phyloP scores from a whole-genome alignment of 2,329 filamentous ascomycete genomes.

The Conoideocrella luteorostrata region DNA sequence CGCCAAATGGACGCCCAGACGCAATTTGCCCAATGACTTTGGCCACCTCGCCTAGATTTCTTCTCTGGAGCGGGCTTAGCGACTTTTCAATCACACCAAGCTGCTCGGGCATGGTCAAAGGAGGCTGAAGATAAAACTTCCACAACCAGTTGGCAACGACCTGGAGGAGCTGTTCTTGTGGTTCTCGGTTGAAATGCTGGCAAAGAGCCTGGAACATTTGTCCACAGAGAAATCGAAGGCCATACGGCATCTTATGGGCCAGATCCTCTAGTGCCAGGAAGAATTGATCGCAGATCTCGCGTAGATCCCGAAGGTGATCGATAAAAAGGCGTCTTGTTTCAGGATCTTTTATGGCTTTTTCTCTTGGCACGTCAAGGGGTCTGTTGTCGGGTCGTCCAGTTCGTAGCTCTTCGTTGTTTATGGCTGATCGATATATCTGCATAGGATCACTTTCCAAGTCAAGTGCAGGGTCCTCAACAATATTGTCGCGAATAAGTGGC shows the following conservation, averaged over 20 bases:
- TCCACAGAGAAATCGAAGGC: constrained; percentile 78
- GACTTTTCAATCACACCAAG: constrained; percentile 88
- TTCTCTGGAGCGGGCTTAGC: constrained; percentile 84
- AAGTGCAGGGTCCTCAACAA: constrained; percentile 83
- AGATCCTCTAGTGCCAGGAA: constrained; percentile 76
- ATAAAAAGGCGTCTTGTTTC: constrained; percentile 93
- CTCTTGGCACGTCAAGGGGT: constrained; percentile 77
- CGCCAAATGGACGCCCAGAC: constrained; percentile 82
- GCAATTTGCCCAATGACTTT: constrained; percentile 89
- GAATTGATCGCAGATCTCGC: constrained; percentile 91
- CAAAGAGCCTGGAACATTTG: constrained; percentile 77
- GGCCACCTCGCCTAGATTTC: constrained; percentile 82
- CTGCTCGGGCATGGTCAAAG: constrained; percentile 82
- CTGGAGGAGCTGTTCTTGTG: constrained; percentile 71
- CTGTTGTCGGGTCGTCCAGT: constrained; percentile 79
- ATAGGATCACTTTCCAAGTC: constrained; percentile 96
- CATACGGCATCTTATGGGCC: constrained; percentile 84
- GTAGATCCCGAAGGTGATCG: constrained; percentile 84
- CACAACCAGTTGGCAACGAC: constrained; percentile 87
- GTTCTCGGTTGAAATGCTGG: constrained; percentile 72
- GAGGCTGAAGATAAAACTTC: constrained; percentile 88
- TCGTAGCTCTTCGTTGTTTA: constrained; percentile 94
- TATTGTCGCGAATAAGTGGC: constrained; percentile 79
- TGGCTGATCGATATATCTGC: constrained; percentile 90
- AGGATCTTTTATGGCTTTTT: constrained; percentile 90